phyloP scores from a whole-genome alignment of 305 asterid genomes.

The Plantago coronopus region DNA sequence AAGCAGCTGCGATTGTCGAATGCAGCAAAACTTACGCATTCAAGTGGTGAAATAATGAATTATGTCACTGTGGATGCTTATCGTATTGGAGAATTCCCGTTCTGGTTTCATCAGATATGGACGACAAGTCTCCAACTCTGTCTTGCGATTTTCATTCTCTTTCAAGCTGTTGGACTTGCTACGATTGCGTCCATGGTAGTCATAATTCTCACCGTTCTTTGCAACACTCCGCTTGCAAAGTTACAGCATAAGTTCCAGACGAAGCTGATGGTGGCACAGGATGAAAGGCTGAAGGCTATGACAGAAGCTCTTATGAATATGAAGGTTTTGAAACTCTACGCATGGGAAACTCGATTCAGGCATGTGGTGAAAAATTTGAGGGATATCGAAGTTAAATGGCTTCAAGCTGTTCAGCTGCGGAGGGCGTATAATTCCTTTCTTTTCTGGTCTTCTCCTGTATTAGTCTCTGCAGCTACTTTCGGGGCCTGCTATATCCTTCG shows the following conservation, averaged over 20 bases:
- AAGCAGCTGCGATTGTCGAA: constrained; percentile 75
- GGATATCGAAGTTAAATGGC: constrained; percentile 63
- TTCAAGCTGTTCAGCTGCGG: constrained; percentile 68
- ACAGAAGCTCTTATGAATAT: constrained; percentile 79
- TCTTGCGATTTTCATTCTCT: constrained; percentile 66
- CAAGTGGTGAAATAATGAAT: constrained; percentile 88
- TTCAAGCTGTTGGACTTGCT: constrained; percentile 70
- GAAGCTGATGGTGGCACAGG: constrained; percentile 83
- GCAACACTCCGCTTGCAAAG: constrained; percentile 85
- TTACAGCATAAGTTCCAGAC: constrained; percentile 79
- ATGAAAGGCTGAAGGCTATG: constrained; percentile 66
- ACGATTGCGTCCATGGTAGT: constrained; percentile 77
- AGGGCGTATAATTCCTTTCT: constrained; percentile 74
- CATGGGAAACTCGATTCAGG: constrained; percentile 88
- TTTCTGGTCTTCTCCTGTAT: constrained; percentile 85
- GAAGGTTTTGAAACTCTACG: constrained; percentile 86
- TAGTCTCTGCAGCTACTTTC: constrained; percentile 87
- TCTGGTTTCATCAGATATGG: constrained; percentile 91
- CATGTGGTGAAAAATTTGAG: constrained; percentile 51
- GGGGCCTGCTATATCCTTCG: constrained; percentile 86
- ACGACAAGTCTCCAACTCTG: constrained; percentile 75
- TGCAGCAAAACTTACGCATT: constrained; percentile 62
- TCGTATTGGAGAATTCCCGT: constrained; percentile 84
- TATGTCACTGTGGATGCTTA: constrained; percentile 86
- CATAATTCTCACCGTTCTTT: constrained; percentile 61